Percentiles rank a stretch among this genome's conserved stretches.
These are phyloP conservation scores for Rhizophagus sp. DNA, from an alignment of 192 early-diverging fungal genomes.

Conservation along the genomic window DNA sequence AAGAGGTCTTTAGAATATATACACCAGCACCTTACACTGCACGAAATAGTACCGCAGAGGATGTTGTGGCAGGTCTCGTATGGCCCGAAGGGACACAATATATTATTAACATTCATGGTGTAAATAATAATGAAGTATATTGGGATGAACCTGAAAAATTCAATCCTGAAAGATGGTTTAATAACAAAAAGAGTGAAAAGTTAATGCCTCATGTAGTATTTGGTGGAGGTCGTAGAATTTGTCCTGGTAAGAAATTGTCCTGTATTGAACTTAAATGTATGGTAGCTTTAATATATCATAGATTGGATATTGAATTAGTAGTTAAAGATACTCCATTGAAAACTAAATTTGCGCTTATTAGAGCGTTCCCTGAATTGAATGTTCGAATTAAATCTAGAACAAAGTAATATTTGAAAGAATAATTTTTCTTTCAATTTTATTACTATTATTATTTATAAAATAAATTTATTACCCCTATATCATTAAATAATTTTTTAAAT, in stretches of 20 bases:
- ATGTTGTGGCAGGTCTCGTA: not conserved
- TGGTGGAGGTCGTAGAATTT: constrained; percentile 1
- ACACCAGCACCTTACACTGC: not conserved
- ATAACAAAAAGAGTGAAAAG: no score
- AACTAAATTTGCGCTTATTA: not conserved
- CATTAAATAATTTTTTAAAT: no score
- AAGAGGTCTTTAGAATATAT: not conserved
- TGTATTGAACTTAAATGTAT: not conserved
- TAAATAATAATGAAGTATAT: not conserved
- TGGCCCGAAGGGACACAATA: constrained; percentile 10
- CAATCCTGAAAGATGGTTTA: constrained; percentile 1
- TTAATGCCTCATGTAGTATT: not conserved
- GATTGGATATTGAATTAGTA: constrained; percentile 12
- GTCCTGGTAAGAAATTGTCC: constrained; percentile 1
- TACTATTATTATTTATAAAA: no score
- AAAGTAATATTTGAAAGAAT: no score
- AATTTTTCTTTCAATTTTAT: no score
- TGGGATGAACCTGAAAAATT: constrained; percentile 24
- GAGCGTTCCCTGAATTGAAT: no score
- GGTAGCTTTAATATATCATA: not conserved
- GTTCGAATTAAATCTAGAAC: no score
- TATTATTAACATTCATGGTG: not conserved
- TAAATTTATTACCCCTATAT: no score
- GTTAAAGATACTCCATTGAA: not conserved
- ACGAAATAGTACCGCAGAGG: not conserved